Percentiles rank a stretch among this genome's conserved stretches.
These are phyloP conservation scores for Sphaerostilbella broomeana DNA, from an alignment of 2,329 filamentous ascomycete species.

Conservation along the genomic window DNA sequence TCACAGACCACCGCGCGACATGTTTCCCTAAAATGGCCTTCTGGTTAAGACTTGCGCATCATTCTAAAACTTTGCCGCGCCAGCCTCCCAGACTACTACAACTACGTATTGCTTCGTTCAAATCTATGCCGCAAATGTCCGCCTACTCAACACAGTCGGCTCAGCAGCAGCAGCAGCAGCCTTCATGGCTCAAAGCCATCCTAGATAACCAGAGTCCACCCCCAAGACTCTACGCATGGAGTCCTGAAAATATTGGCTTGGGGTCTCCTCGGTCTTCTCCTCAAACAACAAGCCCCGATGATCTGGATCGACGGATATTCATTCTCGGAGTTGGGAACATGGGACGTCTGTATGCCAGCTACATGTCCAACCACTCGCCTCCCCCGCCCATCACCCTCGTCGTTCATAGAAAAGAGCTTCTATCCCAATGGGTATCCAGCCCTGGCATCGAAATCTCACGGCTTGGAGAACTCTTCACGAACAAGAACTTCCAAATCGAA, in stretches of 20 bases:
- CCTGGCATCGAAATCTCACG: slow-evolving; percentile 42
- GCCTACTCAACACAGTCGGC: slow-evolving; percentile 6
- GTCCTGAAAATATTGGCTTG: slow-evolving; percentile 23
- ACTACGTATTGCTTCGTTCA: neutral
- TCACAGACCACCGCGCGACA: too few species aligned
- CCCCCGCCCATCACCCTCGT: slow-evolving; percentile 73
- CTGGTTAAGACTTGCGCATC: neutral
- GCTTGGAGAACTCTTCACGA: slow-evolving; percentile 23
- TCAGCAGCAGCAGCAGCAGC: slow-evolving; percentile 18
- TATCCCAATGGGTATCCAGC: slow-evolving; percentile 39
- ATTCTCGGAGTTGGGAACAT: slow-evolving; percentile 77
- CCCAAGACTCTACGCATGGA: slow-evolving; percentile 34
- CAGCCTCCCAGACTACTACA: neutral
- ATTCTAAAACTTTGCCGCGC: neutral
- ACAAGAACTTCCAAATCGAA: slow-evolving; percentile 42
- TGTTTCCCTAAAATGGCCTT: neutral
- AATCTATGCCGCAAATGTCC: neutral
- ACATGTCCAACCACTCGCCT: slow-evolving; percentile 52
- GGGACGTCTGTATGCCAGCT: slow-evolving; percentile 70
- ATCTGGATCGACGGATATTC: slow-evolving; percentile 52
- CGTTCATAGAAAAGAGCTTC: slow-evolving; percentile 54
- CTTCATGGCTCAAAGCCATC: slow-evolving; percentile 30
- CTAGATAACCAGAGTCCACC: slow-evolving; percentile 21
- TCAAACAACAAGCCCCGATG: slow-evolving; percentile 10
- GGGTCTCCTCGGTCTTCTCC: too few species aligned